Base-by-base conservation (phyloP, 2,329 filamentous ascomycete species). In the Penicillium paneum region DNA sequence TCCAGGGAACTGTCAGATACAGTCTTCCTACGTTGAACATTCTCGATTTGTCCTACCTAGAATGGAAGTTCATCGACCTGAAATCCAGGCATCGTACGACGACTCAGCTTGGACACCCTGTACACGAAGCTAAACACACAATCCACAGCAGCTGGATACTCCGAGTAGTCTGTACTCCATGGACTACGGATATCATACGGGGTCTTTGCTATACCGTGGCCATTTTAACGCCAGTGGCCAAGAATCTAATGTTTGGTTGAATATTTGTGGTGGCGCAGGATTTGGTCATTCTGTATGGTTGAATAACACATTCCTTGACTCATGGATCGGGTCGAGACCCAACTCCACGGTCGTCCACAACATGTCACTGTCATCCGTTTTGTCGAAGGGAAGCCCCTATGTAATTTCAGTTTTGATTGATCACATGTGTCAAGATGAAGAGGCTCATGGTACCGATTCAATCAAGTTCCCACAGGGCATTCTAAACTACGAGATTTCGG, bases 381-480 rank as follows among this genome's bases (percentile, higher is more conserved):
- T 58, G 1, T 13, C 34, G 12, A 28, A 38, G 1, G 56, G 50
- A n/a, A 43, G 41, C n/a, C n/a, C 13, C 1, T 63, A 63, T 34
- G 48, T 62, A 1, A 19, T 67, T 3, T 63, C 61, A 1, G 40
- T 69, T 6, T 19, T 70, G 2, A 58, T 67, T 17, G 66, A 68
- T 44, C 45, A 67, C 24, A 69, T 69, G 61, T 64, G 65, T 5
- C 58, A 62, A n/a, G 62, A 69, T 32, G 63, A 66, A 38, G 58
- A 66, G 76, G 76, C 71, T 5, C 59, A 56, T 1, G 59, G 49
- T 2, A 61, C 52, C 8, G 55, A 61, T 28, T 50, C 48, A 13
- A 61, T 64, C 3, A 83, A 83, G 68, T 74, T 72, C 24, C 81
- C 81, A 0, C 76, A 80, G 15, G 81, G 81, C 10, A 77, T 84